Evolutionary conservation across 805 yeast genomes (phyloP), one percentile per base, ranked within the genome.

Genomic region (Lipomyces orientalis): DNA sequence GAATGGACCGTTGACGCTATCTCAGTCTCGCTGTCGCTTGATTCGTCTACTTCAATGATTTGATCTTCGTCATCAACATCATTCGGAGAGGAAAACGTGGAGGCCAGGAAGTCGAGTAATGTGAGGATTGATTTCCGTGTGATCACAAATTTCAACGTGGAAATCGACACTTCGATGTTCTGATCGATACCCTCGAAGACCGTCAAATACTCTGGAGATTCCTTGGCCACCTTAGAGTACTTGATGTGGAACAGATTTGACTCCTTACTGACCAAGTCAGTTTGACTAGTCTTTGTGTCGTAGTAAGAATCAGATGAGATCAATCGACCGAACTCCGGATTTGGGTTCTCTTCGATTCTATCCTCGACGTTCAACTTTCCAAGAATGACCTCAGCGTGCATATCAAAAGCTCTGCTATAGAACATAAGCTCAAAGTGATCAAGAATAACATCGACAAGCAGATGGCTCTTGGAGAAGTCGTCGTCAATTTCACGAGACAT

Each of bases 71-170:
- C 60, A 3, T 56, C 60, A 6, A 34, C 66, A 35, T 19, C 31
- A 8, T 64, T 58, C n/a, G 52, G 62, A 1, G 70, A 46, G 0
- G 97, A 90, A 76, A 95, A 95, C 0, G 98, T 95, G 57, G 92
- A 90, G 74, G 93, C 80, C 1, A 90, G 82, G 76, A 89, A 95
- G 76, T 93, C 94, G 70, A 94, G 79, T 14, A 95, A 80, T 0
- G 96, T 89, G 68, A 95, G 81, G 16, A 90, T 79, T 0, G 97
- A 90, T 74, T 87, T 90, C 59, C 98, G 86, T 0, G 96, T 87
- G 6, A 93, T 78, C 1, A 90, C 89, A 49, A 90, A 83, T 69
- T 86, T 86, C 63, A 95, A 85, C 14, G 96, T 91, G 0, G 97
- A 92, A 79, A 95, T 83, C 55, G 87, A 83, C 61, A 95, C 80